Conservation (phyloP, 495 filamentous ascomycete genomes). For the Talaromyces thailandensis region DNA sequence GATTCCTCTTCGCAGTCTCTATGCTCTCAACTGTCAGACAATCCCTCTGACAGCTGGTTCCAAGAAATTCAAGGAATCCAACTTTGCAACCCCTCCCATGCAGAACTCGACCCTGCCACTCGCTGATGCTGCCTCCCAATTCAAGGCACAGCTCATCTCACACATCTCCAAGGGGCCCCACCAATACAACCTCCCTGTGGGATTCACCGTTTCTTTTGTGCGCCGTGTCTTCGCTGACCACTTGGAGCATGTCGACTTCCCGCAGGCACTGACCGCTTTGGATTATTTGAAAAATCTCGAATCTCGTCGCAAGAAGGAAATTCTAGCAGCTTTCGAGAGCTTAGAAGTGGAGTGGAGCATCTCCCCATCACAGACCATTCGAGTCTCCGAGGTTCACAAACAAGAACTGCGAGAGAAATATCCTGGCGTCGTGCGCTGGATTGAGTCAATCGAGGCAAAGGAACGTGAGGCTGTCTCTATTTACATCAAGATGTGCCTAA, state of each 20-base stretch:
- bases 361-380: not conserved
- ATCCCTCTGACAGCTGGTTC: constrained; percentile 20
- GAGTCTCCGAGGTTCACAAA: constrained; percentile 22
- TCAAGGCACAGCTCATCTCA: constrained; percentile 51
- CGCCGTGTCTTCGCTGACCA: constrained; percentile 50
- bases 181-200: constrained; percentile 58
- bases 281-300: constrained; percentile 68
- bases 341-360: constrained; percentile 29
- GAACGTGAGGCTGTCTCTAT: constrained; percentile 48
- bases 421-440: constrained; percentile 47
- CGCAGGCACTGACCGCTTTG: constrained; percentile 59
- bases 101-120: constrained; percentile 17
- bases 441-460: constrained; percentile 42
- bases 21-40: constrained; percentile 57
- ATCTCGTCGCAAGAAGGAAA: constrained; percentile 52
- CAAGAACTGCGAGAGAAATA: constrained; percentile 35
- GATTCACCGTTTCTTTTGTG: constrained; percentile 59
- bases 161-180: constrained; percentile 54
- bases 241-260: constrained; percentile 56
- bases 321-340: constrained; percentile 33
- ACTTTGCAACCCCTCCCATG: constrained; percentile 26
- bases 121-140: constrained; percentile 45
- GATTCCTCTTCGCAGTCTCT: constrained; percentile 67
- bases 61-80: constrained; percentile 19
- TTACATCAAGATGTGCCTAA: constrained; percentile 59